These are phyloP conservation scores for Lactarius psammicola DNA, from an alignment of 768 basidiomycete species.

Conservation along the genomic window DNA sequence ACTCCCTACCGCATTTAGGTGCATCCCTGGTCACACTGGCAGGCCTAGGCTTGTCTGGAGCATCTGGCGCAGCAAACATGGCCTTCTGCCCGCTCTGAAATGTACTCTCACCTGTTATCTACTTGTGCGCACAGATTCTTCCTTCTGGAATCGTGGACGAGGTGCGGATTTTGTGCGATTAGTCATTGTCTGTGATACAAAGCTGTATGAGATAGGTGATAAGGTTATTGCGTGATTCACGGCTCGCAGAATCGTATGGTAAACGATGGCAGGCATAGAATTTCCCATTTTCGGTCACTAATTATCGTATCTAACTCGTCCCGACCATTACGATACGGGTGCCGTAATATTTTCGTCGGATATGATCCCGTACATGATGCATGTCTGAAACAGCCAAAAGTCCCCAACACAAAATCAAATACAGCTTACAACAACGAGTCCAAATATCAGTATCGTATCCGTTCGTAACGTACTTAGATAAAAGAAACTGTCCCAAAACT, in stretches of 20 bases:
- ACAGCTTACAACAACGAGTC: not conserved
- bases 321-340: not conserved
- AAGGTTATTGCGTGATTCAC: not conserved
- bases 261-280: not conserved
- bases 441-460: not conserved
- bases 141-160: not conserved
- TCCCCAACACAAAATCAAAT: not conserved
- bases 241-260: not conserved
- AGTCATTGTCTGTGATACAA: not conserved
- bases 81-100: not conserved
- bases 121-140: not conserved
- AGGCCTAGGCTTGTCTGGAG: not conserved
- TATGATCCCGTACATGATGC: not conserved
- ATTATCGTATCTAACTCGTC: not conserved
- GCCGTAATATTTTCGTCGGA: not conserved
- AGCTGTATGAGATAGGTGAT: not conserved
- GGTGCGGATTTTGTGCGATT: not conserved
- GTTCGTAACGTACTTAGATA: constrained; percentile 21
- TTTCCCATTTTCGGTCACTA: not conserved
- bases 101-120: not conserved
- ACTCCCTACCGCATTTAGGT: not conserved
- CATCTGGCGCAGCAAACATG: not conserved
- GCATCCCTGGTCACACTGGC: not conserved
- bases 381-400: not conserved
- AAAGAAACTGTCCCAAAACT: not conserved